Conservation (phyloP, 2,329 filamentous ascomycete genomes). For the Fusarium musae region DNA sequence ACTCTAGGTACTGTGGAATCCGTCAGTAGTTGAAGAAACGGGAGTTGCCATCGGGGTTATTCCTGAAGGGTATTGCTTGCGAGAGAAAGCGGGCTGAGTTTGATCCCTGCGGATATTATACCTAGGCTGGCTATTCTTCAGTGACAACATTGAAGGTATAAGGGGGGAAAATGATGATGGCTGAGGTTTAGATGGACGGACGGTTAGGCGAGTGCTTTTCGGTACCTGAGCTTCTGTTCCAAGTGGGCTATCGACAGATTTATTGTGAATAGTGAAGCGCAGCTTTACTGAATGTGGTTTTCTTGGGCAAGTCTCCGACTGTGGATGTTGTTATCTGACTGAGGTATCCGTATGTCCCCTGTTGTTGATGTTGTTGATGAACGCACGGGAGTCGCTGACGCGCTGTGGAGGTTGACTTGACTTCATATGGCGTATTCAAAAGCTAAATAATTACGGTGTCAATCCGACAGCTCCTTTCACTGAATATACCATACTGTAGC, state of each 20-base stretch:
- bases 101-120: background rate
- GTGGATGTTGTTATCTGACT: background rate
- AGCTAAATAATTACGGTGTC: constrained; percentile 1
- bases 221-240: constrained; percentile 10
- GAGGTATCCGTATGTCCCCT: background rate
- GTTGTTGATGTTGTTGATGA: background rate
- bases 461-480: constrained; percentile 1
- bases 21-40: constrained; percentile 5
- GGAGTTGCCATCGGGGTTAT: constrained; percentile 25
- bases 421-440: constrained; percentile 11
- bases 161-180: constrained; percentile 7
- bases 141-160: background rate
- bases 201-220: constrained; percentile 7
- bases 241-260: constrained; percentile 28
- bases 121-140: background rate
- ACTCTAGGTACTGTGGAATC: background rate
- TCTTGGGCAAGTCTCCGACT: constrained; percentile 9
- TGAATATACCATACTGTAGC: background rate
- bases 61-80: constrained; percentile 37
- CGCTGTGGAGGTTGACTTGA: constrained; percentile 26
- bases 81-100: constrained; percentile 23
- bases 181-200: constrained; percentile 2
- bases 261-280: background rate
- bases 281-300: constrained; percentile 3
- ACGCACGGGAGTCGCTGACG: constrained; percentile 34